Evolutionary conservation across 768 basidiomycete genomes (phyloP), one percentile per base, ranked within the genome.

Genomic region (Tylopilus subfusipes): DNA sequence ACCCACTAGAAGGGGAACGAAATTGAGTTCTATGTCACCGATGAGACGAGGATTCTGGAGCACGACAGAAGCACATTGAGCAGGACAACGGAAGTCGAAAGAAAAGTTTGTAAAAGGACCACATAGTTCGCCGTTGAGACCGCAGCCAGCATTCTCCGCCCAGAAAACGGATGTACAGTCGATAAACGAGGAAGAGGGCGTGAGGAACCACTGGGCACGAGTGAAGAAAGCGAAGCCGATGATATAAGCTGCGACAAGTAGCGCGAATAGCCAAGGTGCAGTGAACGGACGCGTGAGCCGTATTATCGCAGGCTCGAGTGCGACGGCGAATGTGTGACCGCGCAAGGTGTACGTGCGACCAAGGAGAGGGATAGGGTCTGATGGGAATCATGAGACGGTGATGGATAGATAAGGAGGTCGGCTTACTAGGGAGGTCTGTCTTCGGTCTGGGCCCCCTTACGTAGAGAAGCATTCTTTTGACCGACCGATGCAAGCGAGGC

Each of bases 71-170:
- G 75, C 72, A 61, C 89, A 89, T 49, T 82, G 82, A 5, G 89
- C 85, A 5, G 90, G 91, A 67, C 91, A 95, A 14, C 92, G 82
- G 63, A 95, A 89, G 56, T 88, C 80, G 63, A 86, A 82, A 9
- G 79, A 76, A 5, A 77, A 67, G 55, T 82, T 76, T 45, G 76
- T 72, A 64, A 89, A 88, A 0, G 89, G 88, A 14, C 71, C 75
- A 67, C 91, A 94, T 3, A 67, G 55, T 38, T 69, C 60, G 2
- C 90, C 92, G 58, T 93, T 71, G 29, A 92, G 72, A 21, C 91
- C 90, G 59, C 91, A 93, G 12, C 79, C 80, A 61, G 83, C 82
- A 57, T 89, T 81, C 22, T 79, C 73, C 3, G 75, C 57, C 88
- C 89, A 93, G 64, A 83, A 90, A 2, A 84, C 79, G 8, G 84